These are phyloP conservation scores for Borovskyia barvae DNA, from an alignment of 208 protist genomes.

Conservation along the genomic window DNA sequence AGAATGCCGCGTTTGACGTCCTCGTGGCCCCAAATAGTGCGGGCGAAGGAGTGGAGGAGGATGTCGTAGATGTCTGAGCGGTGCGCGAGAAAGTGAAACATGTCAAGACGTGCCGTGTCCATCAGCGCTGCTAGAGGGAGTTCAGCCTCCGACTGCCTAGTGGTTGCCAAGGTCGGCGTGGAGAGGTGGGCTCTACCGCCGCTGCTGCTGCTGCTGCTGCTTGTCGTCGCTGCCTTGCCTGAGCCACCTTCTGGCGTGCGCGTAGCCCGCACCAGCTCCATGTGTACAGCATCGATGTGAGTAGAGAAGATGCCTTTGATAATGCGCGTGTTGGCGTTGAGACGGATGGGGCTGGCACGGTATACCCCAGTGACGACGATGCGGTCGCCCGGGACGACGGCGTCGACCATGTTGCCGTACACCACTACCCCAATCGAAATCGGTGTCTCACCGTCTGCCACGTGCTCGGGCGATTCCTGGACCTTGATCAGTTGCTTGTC, in stretches of 20 bases:
- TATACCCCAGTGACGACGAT: constrained; percentile 99
- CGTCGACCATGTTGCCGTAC: constrained; percentile 96
- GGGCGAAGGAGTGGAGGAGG: constrained; percentile 94
- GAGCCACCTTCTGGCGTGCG: not conserved
- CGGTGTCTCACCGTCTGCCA: constrained; percentile 99
- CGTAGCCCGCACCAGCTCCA: constrained; percentile 82
- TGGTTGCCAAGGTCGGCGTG: constrained; percentile 9
- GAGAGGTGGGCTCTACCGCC: constrained; percentile 7
- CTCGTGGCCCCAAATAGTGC: constrained; percentile 97
- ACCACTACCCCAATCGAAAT: constrained; percentile 95
- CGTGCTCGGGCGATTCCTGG: constrained; percentile 97
- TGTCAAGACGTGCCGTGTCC: constrained; percentile 64
- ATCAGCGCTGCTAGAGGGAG: constrained; percentile 21
- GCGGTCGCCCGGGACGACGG: constrained; percentile 96
- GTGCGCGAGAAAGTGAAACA: constrained; percentile 71
- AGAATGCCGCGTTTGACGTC: constrained; percentile 99
- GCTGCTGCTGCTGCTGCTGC: constrained; percentile 7
- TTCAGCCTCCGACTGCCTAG: constrained; percentile 5
- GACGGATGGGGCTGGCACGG: constrained; percentile 90
- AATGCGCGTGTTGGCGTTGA: constrained; percentile 93
- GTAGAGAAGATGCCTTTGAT: constrained; percentile 96
- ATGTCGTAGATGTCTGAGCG: constrained; percentile 96
- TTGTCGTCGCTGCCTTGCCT: not conserved
- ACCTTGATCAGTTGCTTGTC: constrained; percentile 98
- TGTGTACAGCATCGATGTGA: constrained; percentile 97